Base-by-base conservation (phyloP, 768 basidiomycete genomes). In the Pleurotus tuber-regium region DNA sequence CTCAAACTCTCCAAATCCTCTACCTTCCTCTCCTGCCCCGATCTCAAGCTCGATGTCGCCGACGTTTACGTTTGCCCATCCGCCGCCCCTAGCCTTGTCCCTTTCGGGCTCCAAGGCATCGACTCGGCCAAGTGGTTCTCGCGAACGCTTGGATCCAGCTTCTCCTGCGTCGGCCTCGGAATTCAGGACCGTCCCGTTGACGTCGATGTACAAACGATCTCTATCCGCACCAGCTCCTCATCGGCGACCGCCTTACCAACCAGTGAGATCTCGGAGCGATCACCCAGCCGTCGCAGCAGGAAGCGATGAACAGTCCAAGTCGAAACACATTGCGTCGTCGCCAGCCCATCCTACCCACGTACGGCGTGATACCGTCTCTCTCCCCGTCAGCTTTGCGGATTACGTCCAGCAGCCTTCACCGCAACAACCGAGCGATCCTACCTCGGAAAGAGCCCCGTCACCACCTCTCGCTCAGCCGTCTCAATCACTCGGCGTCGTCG, bases 131-230 rank as follows among this genome's bases (percentile, higher is more conserved):
- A 38, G n/a, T n/a, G n/a, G n/a, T 38, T 2, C 35, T 19, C 35
- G n/a, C n/a, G 21, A n/a, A 19, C 7, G 11, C 14, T n/a, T 16
- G n/a, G 21, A 38, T 38, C 35, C n/a, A 38, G n/a, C 12, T 8
- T 16, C 35, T 38, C 35, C 35, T 14, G n/a, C 35, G 35, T 19
- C 30, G 3, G 18, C 28, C 1, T 23, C 30, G 14, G 14, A 31
- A 21, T 48, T 48, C 31, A 21, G n/a, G 23, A 14, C 21, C 25
- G 69, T 81, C 21, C 77, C 83, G 2, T 75, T 85, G 24, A 82
- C 83, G 3, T 74, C 82, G 44, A 80, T 84, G 81, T 82, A 79
- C 70, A 84, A 75, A 63, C 83, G 86, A 47, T 81, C 82, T 9
- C 68, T 79, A 3, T 86, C 85, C 30, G 79, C 77, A 6, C 80